Conservation (phyloP, 352 stramenopile species). For the Pythium biforme region DNA sequence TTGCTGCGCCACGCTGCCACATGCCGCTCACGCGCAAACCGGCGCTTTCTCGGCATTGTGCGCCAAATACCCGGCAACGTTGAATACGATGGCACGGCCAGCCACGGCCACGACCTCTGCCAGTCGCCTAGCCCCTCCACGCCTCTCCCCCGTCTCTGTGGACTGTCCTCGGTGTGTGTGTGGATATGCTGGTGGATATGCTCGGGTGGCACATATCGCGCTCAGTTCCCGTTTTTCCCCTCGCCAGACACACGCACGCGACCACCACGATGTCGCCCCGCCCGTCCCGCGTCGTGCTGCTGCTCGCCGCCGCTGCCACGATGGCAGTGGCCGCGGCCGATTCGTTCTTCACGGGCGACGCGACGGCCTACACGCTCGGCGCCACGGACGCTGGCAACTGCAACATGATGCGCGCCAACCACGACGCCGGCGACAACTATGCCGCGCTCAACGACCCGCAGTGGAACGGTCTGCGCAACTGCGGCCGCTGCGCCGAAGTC, state of each 20-base stretch:
- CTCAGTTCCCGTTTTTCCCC: background rate
- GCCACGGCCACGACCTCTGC: background rate
- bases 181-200: conserved; percentile 7
- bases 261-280: background rate
- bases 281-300: background rate
- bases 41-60: conserved; percentile 3
- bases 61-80: background rate
- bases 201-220: background rate
- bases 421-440: conserved; percentile 44
- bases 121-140: background rate
- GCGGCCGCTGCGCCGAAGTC: conserved; percentile 32
- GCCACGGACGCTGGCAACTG: conserved; percentile 31
- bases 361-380: conserved; percentile 27
- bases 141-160: background rate
- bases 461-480: conserved; percentile 47
- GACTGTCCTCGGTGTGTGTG: background rate
- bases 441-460: conserved; percentile 59
- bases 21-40: conserved; percentile 1
- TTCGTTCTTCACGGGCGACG: conserved; percentile 24
- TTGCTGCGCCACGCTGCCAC: background rate
- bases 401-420: conserved; percentile 59
- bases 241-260: background rate
- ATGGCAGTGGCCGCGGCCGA: background rate
- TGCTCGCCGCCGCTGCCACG: background rate
- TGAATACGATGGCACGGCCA: background rate